Conservation (phyloP, 2,329 filamentous ascomycete genomes). For the Nigrospora osmanthi region DNA sequence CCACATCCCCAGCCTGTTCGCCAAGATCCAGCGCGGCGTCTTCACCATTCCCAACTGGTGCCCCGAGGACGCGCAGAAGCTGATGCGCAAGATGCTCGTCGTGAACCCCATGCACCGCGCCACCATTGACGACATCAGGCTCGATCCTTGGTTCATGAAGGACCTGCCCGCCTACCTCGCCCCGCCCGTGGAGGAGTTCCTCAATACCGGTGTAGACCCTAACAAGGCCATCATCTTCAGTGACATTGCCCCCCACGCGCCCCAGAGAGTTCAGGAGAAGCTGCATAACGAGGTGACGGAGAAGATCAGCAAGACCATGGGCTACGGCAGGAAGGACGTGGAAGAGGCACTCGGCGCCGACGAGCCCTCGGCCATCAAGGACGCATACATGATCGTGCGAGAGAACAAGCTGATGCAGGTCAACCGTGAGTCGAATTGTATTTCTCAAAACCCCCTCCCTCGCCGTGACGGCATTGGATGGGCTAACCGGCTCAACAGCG, state of each 20-base stretch:
- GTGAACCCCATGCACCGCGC: slow-evolving; percentile 92
- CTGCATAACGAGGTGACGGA: slow-evolving; percentile 88
- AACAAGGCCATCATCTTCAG: slow-evolving; percentile 83
- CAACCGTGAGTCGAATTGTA: slow-evolving; percentile 60
- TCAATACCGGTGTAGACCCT: slow-evolving; percentile 88
- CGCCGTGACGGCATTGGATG: neutral
- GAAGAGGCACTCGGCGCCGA: slow-evolving; percentile 86
- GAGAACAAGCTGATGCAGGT: slow-evolving; percentile 97
- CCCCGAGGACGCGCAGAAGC: slow-evolving; percentile 67
- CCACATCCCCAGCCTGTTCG: slow-evolving; percentile 94
- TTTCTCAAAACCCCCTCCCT: neutral
- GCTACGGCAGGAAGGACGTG: slow-evolving; percentile 90
- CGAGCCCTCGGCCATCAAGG: slow-evolving; percentile 96
- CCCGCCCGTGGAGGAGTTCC: slow-evolving; percentile 82
- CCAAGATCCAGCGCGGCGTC: slow-evolving; percentile 91
- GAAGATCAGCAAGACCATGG: slow-evolving; percentile 97
- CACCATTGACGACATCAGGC: slow-evolving; percentile 86
- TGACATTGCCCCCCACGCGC: slow-evolving; percentile 71
- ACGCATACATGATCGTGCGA: slow-evolving; percentile 94
- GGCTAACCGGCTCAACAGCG: slow-evolving; percentile 26
- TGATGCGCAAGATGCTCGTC: slow-evolving; percentile 91
- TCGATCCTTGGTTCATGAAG: slow-evolving; percentile 89
- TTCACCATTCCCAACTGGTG: slow-evolving; percentile 92
- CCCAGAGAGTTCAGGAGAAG: slow-evolving; percentile 74
- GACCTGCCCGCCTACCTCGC: slow-evolving; percentile 82